phyloP scores from a whole-genome alignment of 163 green algal genomes.

The Coccomyxa subellipsoidea region DNA sequence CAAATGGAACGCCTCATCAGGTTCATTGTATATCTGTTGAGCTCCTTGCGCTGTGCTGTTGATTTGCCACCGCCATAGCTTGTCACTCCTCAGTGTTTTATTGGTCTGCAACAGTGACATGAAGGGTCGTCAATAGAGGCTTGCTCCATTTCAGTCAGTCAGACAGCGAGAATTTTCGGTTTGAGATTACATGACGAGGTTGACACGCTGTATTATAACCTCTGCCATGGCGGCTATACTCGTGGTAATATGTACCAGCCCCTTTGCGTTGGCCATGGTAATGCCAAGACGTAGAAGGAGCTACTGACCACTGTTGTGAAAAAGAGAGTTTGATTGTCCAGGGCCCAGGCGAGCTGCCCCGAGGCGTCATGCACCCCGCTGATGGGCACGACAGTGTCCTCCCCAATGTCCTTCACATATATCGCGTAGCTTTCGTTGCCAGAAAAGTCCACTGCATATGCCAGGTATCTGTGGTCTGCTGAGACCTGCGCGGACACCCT shows the following conservation, averaged over 20 bases:
- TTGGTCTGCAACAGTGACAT: conserved; percentile 1
- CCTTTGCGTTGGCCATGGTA: too few species aligned
- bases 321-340: conserved; percentile 78
- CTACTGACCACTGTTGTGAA: conserved; percentile 63
- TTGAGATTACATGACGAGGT: too few species aligned
- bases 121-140: too few species aligned
- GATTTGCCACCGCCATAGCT: not conserved
- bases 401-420: not conserved
- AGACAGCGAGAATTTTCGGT: too few species aligned
- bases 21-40: not conserved
- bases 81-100: not conserved
- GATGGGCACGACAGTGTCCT: not conserved
- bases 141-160: too few species aligned
- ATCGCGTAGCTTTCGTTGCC: conserved; percentile 17
- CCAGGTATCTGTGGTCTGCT: conserved; percentile 54
- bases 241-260: too few species aligned
- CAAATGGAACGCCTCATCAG: not conserved
- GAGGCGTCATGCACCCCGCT: not conserved
- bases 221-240: too few species aligned
- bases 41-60: not conserved
- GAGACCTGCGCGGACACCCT: conserved; percentile 21
- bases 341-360: conserved; percentile 69
- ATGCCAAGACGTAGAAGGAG: not conserved
- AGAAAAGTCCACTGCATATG: conserved; percentile 79
- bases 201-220: too few species aligned